phyloP scores from a whole-genome alignment of 2,329 filamentous ascomycete genomes.

The Talaromyces pinophilus region DNA sequence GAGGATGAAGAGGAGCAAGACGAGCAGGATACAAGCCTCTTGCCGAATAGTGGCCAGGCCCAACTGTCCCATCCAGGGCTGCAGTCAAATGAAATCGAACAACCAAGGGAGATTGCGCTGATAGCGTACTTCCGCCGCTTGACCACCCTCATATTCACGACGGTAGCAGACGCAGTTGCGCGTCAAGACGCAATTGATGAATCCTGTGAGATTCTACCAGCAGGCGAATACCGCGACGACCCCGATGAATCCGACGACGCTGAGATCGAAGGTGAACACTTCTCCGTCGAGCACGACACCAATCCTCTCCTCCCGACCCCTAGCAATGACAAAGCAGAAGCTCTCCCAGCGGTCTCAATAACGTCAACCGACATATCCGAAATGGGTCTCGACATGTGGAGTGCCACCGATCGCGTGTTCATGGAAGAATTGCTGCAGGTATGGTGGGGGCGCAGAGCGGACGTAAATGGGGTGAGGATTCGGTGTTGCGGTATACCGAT shows the following conservation, averaged over 20 bases:
- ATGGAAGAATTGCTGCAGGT: constrained; percentile 48
- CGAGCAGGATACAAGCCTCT: constrained; percentile 47
- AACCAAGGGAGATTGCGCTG: constrained; percentile 50
- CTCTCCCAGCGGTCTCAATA: constrained; percentile 36
- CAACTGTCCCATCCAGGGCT: constrained; percentile 34
- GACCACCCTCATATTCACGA: constrained; percentile 50
- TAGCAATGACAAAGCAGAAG: not conserved
- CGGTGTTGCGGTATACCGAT: constrained; percentile 53
- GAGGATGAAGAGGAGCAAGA: constrained; percentile 56
- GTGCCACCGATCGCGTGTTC: constrained; percentile 48
- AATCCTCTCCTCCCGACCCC: constrained; percentile 29
- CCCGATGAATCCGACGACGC: constrained; percentile 29
- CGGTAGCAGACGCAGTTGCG: constrained; percentile 45
- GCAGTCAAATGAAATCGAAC: constrained; percentile 34
- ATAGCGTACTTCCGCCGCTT: constrained; percentile 54
- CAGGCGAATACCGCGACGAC: constrained; percentile 23
- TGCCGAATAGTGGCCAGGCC: constrained; percentile 34
- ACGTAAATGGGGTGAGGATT: constrained; percentile 47
- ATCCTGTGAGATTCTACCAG: constrained; percentile 24
- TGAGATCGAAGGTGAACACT: constrained; percentile 24
- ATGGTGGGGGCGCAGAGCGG: constrained; percentile 49
- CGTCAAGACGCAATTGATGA: constrained; percentile 38
- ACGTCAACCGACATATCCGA: constrained; percentile 48
- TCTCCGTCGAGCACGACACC: constrained; percentile 31
- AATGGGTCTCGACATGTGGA: constrained; percentile 55